phyloP scores from a whole-genome alignment of 768 basidiomycete species.

The Sporobolomyces phaffii region DNA sequence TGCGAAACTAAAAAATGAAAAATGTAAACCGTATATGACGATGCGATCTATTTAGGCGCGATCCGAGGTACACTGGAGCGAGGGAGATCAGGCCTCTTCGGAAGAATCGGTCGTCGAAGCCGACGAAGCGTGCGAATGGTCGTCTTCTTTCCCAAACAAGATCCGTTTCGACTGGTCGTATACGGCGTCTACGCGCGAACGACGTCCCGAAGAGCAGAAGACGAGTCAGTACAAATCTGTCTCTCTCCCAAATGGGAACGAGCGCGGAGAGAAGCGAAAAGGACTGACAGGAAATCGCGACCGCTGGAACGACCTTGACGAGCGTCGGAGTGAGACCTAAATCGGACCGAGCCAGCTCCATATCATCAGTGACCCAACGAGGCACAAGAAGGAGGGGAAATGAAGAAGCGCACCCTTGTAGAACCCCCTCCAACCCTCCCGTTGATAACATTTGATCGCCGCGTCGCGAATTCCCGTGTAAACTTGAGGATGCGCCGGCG shows the following conservation, averaged over 20 bases:
- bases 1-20: not conserved
- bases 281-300: conserved; percentile 66
- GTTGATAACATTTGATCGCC: conserved; percentile 65
- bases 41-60: no score
- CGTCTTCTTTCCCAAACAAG: conserved; percentile 27
- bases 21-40: not conserved
- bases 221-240: not conserved
- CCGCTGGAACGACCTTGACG: conserved; percentile 93
- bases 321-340: conserved; percentile 77
- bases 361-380: no score
- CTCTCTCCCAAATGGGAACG: not conserved
- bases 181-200: conserved; percentile 27
- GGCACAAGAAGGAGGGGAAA: not conserved
- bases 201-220: no score
- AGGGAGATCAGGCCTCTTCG: not conserved
- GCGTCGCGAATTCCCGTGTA: conserved; percentile 89
- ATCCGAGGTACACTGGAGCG: no score
- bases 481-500: conserved; percentile 82
- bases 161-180: conserved; percentile 35
- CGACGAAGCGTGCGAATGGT: not conserved
- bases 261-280: not conserved
- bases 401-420: conserved; percentile 53
- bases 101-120: conserved; percentile 6
- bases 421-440: conserved; percentile 88
- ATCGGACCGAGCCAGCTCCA: not conserved